A percentile compares a stretch with the other conserved stretches of the same genome.
phyloP scores from a whole-genome alignment of 2,329 filamentous ascomycete genomes.

The Aspergillus neotritici region DNA sequence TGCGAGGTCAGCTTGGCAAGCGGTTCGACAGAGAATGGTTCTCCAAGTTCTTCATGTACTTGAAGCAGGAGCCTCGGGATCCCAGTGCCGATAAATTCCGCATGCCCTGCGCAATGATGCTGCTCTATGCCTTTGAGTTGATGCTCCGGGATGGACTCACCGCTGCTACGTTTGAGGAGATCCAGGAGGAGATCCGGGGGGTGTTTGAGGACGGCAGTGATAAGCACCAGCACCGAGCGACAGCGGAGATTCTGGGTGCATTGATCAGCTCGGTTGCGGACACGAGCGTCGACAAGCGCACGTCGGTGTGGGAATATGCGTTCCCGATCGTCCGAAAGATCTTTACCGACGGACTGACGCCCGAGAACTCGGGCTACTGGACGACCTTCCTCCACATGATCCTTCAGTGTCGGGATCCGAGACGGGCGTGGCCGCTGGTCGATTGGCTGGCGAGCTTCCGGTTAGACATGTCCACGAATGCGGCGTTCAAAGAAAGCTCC shows the following conservation, averaged over 20 bases:
- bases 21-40: conserved; percentile 82
- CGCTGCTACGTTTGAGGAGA: conserved; percentile 73
- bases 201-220: conserved; percentile 91
- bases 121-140: conserved; percentile 86
- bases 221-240: conserved; percentile 95
- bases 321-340: conserved; percentile 82
- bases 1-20: conserved; percentile 72
- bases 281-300: conserved; percentile 65
- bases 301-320: conserved; percentile 79
- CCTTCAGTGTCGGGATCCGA: conserved; percentile 81
- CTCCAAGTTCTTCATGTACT: conserved; percentile 77
- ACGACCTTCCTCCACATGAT: conserved; percentile 86
- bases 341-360: conserved; percentile 85
- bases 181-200: conserved; percentile 70
- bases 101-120: conserved; percentile 77
- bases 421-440: conserved; percentile 78
- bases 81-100: conserved; percentile 76
- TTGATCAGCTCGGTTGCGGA: conserved; percentile 76
- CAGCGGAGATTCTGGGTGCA: conserved; percentile 85
- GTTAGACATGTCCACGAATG: conserved; percentile 89
- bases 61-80: conserved; percentile 94
- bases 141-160: conserved; percentile 72
- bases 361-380: conserved; percentile 94
- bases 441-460: conserved; percentile 78
- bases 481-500: conserved; percentile 96